These are phyloP conservation scores for Pleomassaria siparia DNA, from an alignment of 2,329 filamentous ascomycete genomes.

Conservation along the genomic window DNA sequence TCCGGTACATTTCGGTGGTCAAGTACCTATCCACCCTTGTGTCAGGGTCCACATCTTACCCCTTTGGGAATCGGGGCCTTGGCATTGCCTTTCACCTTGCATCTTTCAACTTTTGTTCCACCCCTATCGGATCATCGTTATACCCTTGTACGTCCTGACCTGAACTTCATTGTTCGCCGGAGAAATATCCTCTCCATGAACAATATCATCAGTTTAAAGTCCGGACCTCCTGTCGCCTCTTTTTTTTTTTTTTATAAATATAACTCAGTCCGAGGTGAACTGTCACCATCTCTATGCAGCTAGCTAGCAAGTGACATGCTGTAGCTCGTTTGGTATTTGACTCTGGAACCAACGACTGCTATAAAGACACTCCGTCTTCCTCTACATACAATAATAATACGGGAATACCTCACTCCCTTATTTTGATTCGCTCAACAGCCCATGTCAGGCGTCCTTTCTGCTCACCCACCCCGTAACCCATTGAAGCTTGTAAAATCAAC, in stretches of 20 bases:
- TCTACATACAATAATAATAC: not conserved
- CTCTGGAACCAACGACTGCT: not conserved
- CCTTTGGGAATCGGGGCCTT: not conserved
- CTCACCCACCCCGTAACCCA: not conserved
- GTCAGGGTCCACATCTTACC: slow-evolving; percentile 1
- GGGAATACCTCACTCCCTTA: not conserved
- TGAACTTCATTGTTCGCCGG: not conserved
- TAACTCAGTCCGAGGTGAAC: not conserved
- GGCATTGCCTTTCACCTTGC: not conserved
- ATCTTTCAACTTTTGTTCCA: not conserved
- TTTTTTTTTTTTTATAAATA: no score
- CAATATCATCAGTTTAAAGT: no score
- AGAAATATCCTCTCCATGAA: not conserved
- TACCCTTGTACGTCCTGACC: not conserved
- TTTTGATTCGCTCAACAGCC: not conserved
- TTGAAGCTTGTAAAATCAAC: no score
- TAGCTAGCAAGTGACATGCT: not conserved
- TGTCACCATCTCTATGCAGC: not conserved
- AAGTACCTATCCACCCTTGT: not conserved
- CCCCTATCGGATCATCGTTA: not conserved
- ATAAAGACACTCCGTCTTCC: no score
- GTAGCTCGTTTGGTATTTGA: not conserved
- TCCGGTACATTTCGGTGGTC: not conserved
- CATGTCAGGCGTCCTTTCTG: no score
- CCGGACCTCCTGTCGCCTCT: no score